Evolutionary conservation across 352 stramenopile genomes (phyloP).

Genomic region (Pythium pyrilobum): DNA sequence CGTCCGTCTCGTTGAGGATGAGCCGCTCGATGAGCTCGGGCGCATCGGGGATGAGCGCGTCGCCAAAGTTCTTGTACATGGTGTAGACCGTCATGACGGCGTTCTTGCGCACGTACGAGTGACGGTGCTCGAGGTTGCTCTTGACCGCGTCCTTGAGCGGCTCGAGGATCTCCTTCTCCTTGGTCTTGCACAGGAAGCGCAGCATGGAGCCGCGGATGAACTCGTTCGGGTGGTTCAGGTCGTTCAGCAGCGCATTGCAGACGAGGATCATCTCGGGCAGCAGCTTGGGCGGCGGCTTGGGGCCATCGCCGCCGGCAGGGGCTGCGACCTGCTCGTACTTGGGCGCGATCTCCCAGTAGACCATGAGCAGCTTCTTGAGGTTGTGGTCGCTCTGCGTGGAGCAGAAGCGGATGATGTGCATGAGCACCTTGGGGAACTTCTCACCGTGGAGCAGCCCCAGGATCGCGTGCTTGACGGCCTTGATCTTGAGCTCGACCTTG

Average conservation of each 20-base stretch:
- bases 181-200: conserved; percentile 99
- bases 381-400: conserved; percentile 99
- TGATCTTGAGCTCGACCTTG: conserved; percentile 95
- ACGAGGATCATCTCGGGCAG: conserved; percentile 99
- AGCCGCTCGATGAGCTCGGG: conserved; percentile 97
- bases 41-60: conserved; percentile 95
- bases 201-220: conserved; percentile 99
- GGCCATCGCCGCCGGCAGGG: conserved; percentile 20
- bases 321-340: conserved; percentile 91
- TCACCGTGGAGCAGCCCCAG: conserved; percentile 98
- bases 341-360: conserved; percentile 99
- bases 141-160: conserved; percentile 91
- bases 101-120: conserved; percentile 99
- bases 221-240: conserved; percentile 99
- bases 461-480: conserved; percentile 98
- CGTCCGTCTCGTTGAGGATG: conserved; percentile 94
- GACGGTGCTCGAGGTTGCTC: conserved; percentile 96
- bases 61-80: conserved; percentile 95
- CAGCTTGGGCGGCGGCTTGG: conserved; percentile 85
- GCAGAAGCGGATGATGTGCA: conserved; percentile 99
- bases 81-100: conserved; percentile 97
- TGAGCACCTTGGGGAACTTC: conserved; percentile 97
- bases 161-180: conserved; percentile 95
- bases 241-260: conserved; percentile 99
- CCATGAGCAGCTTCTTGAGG: conserved; percentile 99